Evolutionary conservation across 192 early-diverging fungal species (phyloP), one percentile per base, ranked within the genome.

Genomic region (Funneliformis mosseae): DNA sequence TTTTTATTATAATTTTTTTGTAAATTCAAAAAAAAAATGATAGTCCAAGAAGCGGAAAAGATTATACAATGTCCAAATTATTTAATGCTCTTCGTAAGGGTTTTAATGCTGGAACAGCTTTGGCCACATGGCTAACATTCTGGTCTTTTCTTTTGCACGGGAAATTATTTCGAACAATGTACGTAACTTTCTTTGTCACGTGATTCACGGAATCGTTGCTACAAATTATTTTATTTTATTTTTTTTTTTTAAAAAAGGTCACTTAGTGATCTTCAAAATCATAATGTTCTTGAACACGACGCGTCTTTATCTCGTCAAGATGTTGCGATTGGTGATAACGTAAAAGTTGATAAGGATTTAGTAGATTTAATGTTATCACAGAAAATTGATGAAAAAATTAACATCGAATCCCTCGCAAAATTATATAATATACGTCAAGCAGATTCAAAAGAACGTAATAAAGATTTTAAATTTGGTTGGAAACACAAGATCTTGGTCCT

Each of bases 231-330:
- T 33, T 33, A n/a, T 33, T 33, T 0, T 33, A 3, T 33, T 33
- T 33, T 0, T 33, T 33, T 33, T 33, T 21, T 18, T 55, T 55
- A n/a, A 55, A 55, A 55, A 6, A 55, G 50, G 14, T 55, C 50
- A 6, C 21, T 55, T 7, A 55, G 50, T 55, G 50, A 55, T 21
- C 50, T 55, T 55, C 50, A 55, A 14, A 33, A 8, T 38, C 64
- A 67, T 33, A 16, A 16, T 38, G 10, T 18, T 27, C 33, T 78
- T 12, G 77, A 78, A 68, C 77, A 78, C 43, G 77, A 78, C 25
- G 77, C 77, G 4, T 78, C 77, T 27, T 38, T 78, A 45, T 11
- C 77, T 62, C 63, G 77, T 68, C 25, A 45, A 45, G 77, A 78
- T 50, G 23, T 5, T 5, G 9, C 8, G 11, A 42, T 78, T 8